Evolutionary conservation across 306 rosid species (phyloP), one percentile per base, ranked within the genome.

Genomic region (Prunus campanulata): DNA sequence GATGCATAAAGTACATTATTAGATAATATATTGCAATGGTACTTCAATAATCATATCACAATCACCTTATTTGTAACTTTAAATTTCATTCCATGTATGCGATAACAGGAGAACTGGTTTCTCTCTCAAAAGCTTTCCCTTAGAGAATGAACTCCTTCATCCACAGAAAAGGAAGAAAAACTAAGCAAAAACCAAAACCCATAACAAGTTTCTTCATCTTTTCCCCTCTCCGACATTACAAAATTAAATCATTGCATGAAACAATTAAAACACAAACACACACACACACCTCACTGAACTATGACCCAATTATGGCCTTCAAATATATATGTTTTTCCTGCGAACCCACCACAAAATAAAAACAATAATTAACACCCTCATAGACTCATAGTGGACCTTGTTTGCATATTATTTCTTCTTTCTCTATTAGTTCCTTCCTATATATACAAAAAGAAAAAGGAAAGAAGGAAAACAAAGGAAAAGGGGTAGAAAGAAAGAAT

Each of bases 41-140:
- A 48, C 11, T 47, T 74, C 78, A 44, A 75, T 79, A 48, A 83
- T 81, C 80, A 84, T 80, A 80, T 80, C 85, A 70, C 85, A 79
- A 74, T 85, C 84, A 80, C 68, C 72, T 64, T 39, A 39, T 72
- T 18, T 19, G 77, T 49, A 50, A 62, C 71, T 79, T 77, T 76
- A 80, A 32, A 32, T 32, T 27, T 74, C 42, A 74, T 74, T 44
- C 70, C 32, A 24, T 24, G 4, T 59, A 22, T 24, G 24, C 81
- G 61, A 55, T 9, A 9, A 8, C 57, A 18, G 3, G 6, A 5
- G 57, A n/a, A 52, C 57, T 52, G 57, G 57, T 52, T 52, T 52
- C 57, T 52, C 57, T 52, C 57, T 52, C 57, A 52, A 52, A 52
- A 52, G 20, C 62, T 56, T 55, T 10, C 22, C 62, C 14, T 11